Evolutionary conservation across 2,329 filamentous ascomycete species (phyloP).

Genomic region (Aspergillus pseudonomiae): DNA sequence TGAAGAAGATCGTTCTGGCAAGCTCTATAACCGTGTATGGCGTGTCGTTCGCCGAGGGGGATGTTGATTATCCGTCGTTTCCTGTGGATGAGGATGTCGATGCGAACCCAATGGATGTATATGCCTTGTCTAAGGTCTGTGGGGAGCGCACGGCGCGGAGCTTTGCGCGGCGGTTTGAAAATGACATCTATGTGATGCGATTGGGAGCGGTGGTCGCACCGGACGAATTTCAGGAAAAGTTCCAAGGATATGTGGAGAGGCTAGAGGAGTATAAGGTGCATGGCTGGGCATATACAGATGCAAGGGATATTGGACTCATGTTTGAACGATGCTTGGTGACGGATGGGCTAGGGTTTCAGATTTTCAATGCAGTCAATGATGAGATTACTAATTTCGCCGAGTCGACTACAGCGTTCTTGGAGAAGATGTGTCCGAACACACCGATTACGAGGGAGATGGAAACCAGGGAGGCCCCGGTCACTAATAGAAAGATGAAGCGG

Average conservation of each 20-base stretch:
- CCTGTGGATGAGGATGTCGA: constrained; percentile 63
- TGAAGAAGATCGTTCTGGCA: constrained; percentile 65
- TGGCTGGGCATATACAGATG: constrained; percentile 67
- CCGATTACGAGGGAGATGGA: constrained; percentile 60
- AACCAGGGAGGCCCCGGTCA: constrained; percentile 62
- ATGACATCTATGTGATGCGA: constrained; percentile 63
- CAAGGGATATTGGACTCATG: constrained; percentile 64
- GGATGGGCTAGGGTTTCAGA: constrained; percentile 61
- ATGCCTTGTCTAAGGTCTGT: constrained; percentile 63
- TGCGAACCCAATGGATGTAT: constrained; percentile 63
- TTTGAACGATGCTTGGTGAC: constrained; percentile 59
- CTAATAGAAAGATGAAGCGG: constrained; percentile 62
- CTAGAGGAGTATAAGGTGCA: constrained; percentile 58
- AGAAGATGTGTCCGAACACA: constrained; percentile 52
- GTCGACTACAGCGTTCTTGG: constrained; percentile 57
- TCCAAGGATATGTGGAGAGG: constrained; percentile 54
- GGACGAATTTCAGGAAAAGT: constrained; percentile 59
- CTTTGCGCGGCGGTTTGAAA: constrained; percentile 58
- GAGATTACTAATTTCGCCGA: constrained; percentile 57
- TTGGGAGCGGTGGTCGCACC: constrained; percentile 66
- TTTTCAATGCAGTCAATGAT: constrained; percentile 68
- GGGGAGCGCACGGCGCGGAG: constrained; percentile 60
- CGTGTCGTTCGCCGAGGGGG: constrained; percentile 63
- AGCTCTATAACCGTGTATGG: constrained; percentile 64
- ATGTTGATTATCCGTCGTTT: constrained; percentile 59